Conservation (phyloP, 202 grass and related monocot species). For the Bolboschoenoplectus hybrid region DNA sequence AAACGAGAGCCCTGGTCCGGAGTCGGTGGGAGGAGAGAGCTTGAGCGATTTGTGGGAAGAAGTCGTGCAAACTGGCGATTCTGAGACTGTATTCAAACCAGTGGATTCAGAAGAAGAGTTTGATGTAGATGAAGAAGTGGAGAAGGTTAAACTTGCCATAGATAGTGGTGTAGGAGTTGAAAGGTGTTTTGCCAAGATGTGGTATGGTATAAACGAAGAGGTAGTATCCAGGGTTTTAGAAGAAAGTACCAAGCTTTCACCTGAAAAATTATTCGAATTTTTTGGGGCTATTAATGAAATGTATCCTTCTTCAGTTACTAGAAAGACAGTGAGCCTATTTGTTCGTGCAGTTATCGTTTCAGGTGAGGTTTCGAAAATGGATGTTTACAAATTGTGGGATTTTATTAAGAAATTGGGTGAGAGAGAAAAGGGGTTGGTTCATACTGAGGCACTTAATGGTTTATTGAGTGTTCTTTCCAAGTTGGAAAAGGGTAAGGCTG, state of each 20-base stretch:
- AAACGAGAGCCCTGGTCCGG: background rate
- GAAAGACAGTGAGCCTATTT: constrained; percentile 46
- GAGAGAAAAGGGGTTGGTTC: constrained; percentile 48
- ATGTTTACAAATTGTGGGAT: constrained; percentile 87
- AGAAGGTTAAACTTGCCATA: constrained; percentile 35
- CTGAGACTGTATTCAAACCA: constrained; percentile 27
- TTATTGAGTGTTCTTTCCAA: constrained; percentile 72
- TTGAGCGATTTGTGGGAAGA: constrained; percentile 47
- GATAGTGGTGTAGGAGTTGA: constrained; percentile 25
- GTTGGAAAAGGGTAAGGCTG: constrained; percentile 65
- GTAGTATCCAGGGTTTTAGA: constrained; percentile 42
- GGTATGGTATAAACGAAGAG: constrained; percentile 36
- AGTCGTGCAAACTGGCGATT: constrained; percentile 36
- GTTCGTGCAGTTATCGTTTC: constrained; percentile 50
- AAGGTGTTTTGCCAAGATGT: constrained; percentile 34
- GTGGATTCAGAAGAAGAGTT: background rate
- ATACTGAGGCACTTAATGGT: constrained; percentile 56
- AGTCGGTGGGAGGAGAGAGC: constrained; percentile 22
- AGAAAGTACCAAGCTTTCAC: constrained; percentile 32
- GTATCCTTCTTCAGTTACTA: constrained; percentile 28
- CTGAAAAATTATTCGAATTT: constrained; percentile 43
- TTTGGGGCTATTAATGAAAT: constrained; percentile 33
- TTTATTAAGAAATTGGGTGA: constrained; percentile 73
- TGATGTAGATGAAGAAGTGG: constrained; percentile 36
- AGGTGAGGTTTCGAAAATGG: constrained; percentile 51